These are phyloP conservation scores for Cardamine chenopodiifolia DNA, from an alignment of 345 rosid species.

Conservation along the genomic window DNA sequence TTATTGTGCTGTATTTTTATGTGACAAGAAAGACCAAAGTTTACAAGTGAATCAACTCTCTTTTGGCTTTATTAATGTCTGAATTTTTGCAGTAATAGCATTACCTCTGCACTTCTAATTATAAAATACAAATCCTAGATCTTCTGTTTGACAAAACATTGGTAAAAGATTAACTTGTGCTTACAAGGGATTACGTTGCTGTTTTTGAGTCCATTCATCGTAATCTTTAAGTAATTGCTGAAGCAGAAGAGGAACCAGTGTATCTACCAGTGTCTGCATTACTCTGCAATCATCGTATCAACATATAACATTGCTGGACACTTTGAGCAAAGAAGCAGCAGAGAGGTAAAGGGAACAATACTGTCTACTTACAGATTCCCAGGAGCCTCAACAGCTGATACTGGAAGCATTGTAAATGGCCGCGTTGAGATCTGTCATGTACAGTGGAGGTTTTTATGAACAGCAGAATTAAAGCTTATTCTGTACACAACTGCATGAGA, in stretches of 20 bases:
- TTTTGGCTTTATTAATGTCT: background rate
- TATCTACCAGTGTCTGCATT: conserved; percentile 79
- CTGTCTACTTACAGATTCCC: conserved; percentile 70
- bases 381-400: conserved; percentile 73
- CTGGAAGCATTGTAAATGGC: conserved; percentile 72
- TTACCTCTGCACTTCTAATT: background rate
- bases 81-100: background rate
- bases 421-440: conserved; percentile 61
- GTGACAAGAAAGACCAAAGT: conserved; percentile 7
- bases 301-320: background rate
- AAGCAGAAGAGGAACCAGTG: conserved; percentile 66
- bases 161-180: background rate
- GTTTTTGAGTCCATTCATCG: conserved; percentile 57
- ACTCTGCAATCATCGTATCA: conserved; percentile 50
- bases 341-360: background rate
- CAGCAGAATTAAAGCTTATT: background rate
- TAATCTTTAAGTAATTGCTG: conserved; percentile 67
- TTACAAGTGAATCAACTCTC: conserved; percentile 27
- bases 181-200: conserved; percentile 23
- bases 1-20: conserved; percentile 33
- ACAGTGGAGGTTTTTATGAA: background rate
- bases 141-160: background rate
- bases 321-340: background rate
- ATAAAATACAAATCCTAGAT: background rate
- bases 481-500: background rate